Percentiles rank a stretch among this genome's conserved stretches.
phyloP scores from a whole-genome alignment of 108 stramenopile genomes.

The Pseudonitzschia pungens region DNA sequence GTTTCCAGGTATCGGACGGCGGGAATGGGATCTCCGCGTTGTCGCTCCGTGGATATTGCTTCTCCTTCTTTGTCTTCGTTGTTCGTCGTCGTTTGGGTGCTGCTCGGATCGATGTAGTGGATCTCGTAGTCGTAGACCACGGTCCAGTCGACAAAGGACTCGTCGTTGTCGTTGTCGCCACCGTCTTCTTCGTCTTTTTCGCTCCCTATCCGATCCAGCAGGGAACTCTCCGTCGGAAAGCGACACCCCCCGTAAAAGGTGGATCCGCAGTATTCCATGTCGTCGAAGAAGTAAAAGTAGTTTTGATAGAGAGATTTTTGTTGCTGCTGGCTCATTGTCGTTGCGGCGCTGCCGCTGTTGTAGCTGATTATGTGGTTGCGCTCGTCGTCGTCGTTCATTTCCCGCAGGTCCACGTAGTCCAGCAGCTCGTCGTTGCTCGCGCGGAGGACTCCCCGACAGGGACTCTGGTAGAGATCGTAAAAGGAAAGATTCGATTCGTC shows the following conservation, averaged over 20 bases:
- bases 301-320: neutral
- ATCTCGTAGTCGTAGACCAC: constrained; percentile 15
- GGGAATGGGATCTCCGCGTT: neutral
- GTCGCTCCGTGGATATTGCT: neutral
- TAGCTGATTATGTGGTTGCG: neutral
- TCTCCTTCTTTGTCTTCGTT: too few species aligned
- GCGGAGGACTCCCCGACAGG: neutral
- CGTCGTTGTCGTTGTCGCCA: neutral
- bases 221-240: neutral
- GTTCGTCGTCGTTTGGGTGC: neutral
- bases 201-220: neutral
- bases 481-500: neutral
- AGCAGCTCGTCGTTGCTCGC: constrained; percentile 11
- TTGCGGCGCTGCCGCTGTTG: neutral
- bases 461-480: constrained; percentile 14
- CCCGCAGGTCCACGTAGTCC: neutral
- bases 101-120: neutral
- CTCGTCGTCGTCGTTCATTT: neutral
- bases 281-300: neutral
- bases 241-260: constrained; percentile 14
- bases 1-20: neutral
- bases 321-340: neutral
- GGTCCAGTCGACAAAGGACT: constrained; percentile 7
- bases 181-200: neutral
- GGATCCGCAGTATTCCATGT: constrained; percentile 11